A percentile compares a stretch with the other conserved stretches of the same genome.
phyloP scores from a whole-genome alignment of 257 asterid genomes.

The Solanum chmielewskii region DNA sequence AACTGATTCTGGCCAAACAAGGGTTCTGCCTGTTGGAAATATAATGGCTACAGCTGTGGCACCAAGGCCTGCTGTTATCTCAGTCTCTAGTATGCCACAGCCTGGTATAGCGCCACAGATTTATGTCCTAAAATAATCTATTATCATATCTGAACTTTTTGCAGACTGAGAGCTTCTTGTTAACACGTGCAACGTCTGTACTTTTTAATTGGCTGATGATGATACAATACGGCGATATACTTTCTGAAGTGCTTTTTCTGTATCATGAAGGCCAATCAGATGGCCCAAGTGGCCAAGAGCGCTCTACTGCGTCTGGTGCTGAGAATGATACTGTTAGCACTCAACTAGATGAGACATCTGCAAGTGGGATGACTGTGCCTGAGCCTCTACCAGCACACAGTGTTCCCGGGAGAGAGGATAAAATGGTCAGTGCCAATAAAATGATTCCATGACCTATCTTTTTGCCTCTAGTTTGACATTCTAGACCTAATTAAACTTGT shows the following conservation, averaged over 20 bases:
- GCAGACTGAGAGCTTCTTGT: neutral
- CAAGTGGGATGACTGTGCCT: neutral
- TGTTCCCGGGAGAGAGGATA: neutral
- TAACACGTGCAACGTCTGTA: neutral
- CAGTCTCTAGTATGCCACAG: conserved; percentile 27
- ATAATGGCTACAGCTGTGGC: conserved; percentile 24
- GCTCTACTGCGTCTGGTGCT: conserved; percentile 12
- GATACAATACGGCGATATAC: neutral
- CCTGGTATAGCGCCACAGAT: conserved; percentile 22
- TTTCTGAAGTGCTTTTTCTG: neutral
- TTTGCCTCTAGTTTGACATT: neutral
- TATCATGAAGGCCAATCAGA: conserved; percentile 29
- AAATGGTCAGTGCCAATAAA: neutral
- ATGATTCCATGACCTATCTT: neutral
- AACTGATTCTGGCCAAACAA: conserved; percentile 40
- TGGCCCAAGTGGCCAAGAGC: conserved; percentile 25
- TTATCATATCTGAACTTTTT: neutral
- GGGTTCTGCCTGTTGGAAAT: conserved; percentile 18
- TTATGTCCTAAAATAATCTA: neutral
- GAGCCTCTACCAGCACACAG: neutral
- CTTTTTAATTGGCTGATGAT: neutral
- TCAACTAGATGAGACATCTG: conserved; percentile 7
- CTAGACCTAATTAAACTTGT: neutral
- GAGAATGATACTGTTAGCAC: conserved; percentile 12
- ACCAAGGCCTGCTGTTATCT: conserved; percentile 19